phyloP scores from a whole-genome alignment of 805 yeast species.

The Teunomyces panamensis region DNA sequence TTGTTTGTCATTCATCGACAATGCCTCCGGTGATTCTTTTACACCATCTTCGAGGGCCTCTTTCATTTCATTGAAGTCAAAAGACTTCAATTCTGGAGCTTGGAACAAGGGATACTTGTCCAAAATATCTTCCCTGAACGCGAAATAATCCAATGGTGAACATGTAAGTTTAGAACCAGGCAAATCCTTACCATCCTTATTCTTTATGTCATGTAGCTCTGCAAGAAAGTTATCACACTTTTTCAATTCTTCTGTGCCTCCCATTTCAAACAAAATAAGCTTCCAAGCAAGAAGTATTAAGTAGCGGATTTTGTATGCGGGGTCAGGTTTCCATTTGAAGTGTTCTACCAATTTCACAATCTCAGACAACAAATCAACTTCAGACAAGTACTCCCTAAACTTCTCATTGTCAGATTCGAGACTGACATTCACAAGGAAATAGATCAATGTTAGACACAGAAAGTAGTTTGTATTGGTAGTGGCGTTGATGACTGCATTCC shows the following conservation, averaged over 20 bases:
- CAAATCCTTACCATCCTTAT: conserved; percentile 18
- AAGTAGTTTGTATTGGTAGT: conserved; percentile 15
- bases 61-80: conserved; percentile 16
- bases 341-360: conserved; percentile 54
- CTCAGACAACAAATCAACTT: conserved; percentile 39
- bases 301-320: conserved; percentile 50
- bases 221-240: conserved; percentile 47
- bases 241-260: conserved; percentile 43
- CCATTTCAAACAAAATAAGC: conserved; percentile 58
- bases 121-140: conserved; percentile 69
- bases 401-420: conserved; percentile 10
- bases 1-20: conserved; percentile 22
- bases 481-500: not conserved
- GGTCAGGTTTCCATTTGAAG: conserved; percentile 58
- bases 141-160: conserved; percentile 82
- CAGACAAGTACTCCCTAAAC: conserved; percentile 19
- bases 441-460: conserved; percentile 31
- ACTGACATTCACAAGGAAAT: conserved; percentile 28
- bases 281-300: conserved; percentile 54
- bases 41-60: conserved; percentile 29
- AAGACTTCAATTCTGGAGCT: conserved; percentile 37
- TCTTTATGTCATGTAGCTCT: conserved; percentile 35
- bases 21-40: not conserved
- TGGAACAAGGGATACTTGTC: conserved; percentile 72
- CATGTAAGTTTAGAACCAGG: conserved; percentile 41